Evolutionary conservation across 1,284 basidiomycete genomes (phyloP).

Genomic region (Irpex sp.): DNA sequence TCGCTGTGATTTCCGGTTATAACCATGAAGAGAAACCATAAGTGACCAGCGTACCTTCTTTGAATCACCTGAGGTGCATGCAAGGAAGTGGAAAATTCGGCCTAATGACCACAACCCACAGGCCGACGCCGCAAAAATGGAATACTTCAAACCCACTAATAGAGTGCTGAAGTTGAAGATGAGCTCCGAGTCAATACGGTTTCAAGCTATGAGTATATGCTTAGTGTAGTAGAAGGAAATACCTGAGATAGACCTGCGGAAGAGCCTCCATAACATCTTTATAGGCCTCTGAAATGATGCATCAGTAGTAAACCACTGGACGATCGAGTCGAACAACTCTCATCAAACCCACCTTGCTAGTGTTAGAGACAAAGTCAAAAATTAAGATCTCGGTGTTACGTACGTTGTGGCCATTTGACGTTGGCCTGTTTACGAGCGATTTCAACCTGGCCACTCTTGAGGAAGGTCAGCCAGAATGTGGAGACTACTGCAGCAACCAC

Average conservation of each 20-base stretch:
- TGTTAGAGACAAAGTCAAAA: neutral
- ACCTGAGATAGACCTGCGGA: constrained; percentile 15
- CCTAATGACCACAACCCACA: constrained; percentile 51
- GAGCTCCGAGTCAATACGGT: neutral
- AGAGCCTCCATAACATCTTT: constrained; percentile 66
- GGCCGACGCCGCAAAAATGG: constrained; percentile 49
- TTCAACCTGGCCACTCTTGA: constrained; percentile 46
- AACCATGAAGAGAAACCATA: neutral
- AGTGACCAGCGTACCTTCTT: constrained; percentile 24
- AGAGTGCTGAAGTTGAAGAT: constrained; percentile 38
- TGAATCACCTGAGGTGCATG: constrained; percentile 51
- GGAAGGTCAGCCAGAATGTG: constrained; percentile 45
- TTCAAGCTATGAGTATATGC: neutral
- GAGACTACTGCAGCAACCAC: constrained; percentile 53
- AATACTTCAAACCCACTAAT: constrained; percentile 55
- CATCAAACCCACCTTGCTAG: constrained; percentile 43
- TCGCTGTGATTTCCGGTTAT: neutral
- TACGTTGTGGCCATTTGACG: constrained; percentile 66
- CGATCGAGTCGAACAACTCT: neutral
- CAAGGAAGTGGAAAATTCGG: constrained; percentile 59
- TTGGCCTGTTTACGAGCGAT: constrained; percentile 48
- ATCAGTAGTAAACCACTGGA: neutral
- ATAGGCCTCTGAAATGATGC: constrained; percentile 47
- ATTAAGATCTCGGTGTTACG: neutral
- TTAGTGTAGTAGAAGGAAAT: neutral